Evolutionary conservation across 2,329 filamentous ascomycete genomes (phyloP).

Genomic region (Mycosphaerella sp.): DNA sequence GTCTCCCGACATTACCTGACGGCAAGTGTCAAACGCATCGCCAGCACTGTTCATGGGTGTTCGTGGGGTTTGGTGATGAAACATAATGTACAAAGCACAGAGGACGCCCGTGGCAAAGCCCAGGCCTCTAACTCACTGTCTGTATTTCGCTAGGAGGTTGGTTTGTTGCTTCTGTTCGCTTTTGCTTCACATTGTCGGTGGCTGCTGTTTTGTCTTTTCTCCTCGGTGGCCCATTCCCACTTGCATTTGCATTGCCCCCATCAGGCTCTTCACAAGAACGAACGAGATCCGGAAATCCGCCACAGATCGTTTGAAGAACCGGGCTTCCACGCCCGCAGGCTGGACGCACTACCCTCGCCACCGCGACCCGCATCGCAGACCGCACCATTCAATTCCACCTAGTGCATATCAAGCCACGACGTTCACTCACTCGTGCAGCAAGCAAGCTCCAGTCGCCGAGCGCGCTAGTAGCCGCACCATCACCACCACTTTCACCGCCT

Average conservation of each 20-base stretch:
- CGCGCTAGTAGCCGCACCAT: neutral
- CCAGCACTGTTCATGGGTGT: conserved; percentile 12
- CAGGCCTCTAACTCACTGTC: conserved; percentile 7
- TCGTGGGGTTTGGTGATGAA: conserved; percentile 15
- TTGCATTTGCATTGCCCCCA: neutral
- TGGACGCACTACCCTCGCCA: neutral
- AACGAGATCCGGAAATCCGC: neutral
- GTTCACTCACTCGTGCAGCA: neutral
- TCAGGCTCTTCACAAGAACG: neutral
- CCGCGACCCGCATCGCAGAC: neutral
- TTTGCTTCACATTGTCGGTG: conserved; percentile 16
- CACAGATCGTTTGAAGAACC: neutral
- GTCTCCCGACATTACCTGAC: conserved; percentile 16
- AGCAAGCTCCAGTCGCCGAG: neutral
- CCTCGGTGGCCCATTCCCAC: conserved; percentile 11
- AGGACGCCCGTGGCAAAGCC: conserved; percentile 9
- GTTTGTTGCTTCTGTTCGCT: conserved; percentile 18
- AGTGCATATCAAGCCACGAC: neutral
- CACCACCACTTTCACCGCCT: neutral
- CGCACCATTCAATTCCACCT: neutral
- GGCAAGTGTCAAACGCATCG: conserved; percentile 21
- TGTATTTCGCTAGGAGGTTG: conserved; percentile 17
- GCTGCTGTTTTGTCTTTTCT: conserved; percentile 18
- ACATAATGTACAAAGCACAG: conserved; percentile 19
- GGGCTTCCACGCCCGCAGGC: neutral